Base-by-base conservation (phyloP, 208 protist species). In the Trypanosoma avium region DNA sequence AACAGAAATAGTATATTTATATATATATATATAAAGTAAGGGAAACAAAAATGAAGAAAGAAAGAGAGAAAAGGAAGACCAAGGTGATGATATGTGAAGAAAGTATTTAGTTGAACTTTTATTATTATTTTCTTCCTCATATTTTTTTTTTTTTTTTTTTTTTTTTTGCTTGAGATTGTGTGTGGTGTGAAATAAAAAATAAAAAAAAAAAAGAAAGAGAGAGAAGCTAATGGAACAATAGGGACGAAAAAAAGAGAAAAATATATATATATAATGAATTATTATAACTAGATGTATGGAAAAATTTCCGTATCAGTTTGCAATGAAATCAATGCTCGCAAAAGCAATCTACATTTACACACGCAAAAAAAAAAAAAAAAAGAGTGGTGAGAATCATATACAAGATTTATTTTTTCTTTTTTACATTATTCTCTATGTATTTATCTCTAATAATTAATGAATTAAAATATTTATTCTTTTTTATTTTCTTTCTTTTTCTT, bases 381-480 rank as follows among this genome's bases (percentile, higher is more conserved):
- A n/a, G n/a, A n/a, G n/a, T n/a, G n/a, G n/a, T n/a, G n/a, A n/a
- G n/a, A n/a, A n/a, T n/a, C n/a, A n/a, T n/a, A n/a, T n/a, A n/a
- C n/a, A 42, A 42, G 40, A 42, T 9, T 2, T 42, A 42, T 42
- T 42, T 13, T 42, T 15, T 42, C 17, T 42, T 42, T 42, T 10
- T 42, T 33, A 38, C 1, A 45, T 61, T 12, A n/a, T 21, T 21
- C 13, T 13, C 2, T 42, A 15, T 33, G 8, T 19, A 42, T 32
- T 15, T 27, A 32, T 33, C 4, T 32, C 24, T 26, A 54, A 42
- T 32, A 21, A 59, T 27, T 24, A 21, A 6, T 48, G 38, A 13
- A 27, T 43, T 26, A 38, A 9, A 30, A 42, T 46, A 24, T 43
- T 3, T 46, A 80, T 86, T 76, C 77, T 70, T 15, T 79, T 86